Base-by-base conservation (phyloP, 2,329 filamentous ascomycete species). In the Alternaria burnsii region DNA sequence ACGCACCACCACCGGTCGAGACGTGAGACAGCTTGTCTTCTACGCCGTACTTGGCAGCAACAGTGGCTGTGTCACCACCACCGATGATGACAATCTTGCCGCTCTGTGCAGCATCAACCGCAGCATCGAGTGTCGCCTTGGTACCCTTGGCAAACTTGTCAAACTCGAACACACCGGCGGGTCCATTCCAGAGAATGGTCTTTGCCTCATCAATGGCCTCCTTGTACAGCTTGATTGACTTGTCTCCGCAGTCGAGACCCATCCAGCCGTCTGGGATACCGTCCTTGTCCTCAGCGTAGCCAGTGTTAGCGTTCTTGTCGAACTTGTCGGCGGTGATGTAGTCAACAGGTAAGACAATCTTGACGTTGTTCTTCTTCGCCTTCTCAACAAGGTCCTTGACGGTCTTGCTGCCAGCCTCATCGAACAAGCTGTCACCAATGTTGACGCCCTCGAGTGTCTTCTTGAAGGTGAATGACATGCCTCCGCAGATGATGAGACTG, bases 381-480 rank as follows among this genome's bases (percentile, higher is more conserved):
- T 98, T 99, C 83, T 94, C 90, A 66, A 97, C 87, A 67, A 99
- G 88, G 73, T 91, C 85, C 64, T 86, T 88, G 61, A 98, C 94
- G 42, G 92, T 97, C 89, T 97, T 93, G 85, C 91, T 87, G 72
- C 95, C 95, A 53, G 90, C 90, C 85, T 97, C 92, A 75, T 99
- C 95, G 79, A 97, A 99, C 74, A 99, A 87, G 53, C 85, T 95
- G 84, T 89, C 89, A 63, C 95, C 95, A 70, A 99, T 99, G 81
- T 89, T 87, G 76, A 98, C 89, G 78, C 87, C 86, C 83, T 97
- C 88, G 58, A 98, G 87, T n/a, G 93, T 94, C 88, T 99, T 99
- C 88, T 98, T 98, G 88, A 99, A 99, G 74, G 95, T 99, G 85
- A 98, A 99, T 66, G 95, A 94, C 95, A 99, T 99, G 75, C 89